Evolutionary conservation across 139 green algal genomes (phyloP).

Genomic region (Chlamydomonas sp.): DNA sequence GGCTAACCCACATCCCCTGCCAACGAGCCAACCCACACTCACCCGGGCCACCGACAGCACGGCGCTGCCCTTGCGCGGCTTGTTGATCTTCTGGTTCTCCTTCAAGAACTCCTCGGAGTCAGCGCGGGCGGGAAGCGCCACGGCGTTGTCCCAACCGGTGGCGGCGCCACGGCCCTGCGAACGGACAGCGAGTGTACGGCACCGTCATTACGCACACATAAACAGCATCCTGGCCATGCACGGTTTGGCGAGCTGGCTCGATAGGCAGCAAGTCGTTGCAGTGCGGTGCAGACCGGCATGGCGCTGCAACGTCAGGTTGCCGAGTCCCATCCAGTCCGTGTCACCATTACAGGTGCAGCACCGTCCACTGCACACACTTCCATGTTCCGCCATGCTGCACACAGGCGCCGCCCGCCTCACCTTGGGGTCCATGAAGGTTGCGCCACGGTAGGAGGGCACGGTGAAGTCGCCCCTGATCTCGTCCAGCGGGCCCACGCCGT

Average conservation of each 20-base stretch:
- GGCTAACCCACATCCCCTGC: neutral
- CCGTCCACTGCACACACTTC: too few relatives aligned
- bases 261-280: too few relatives aligned
- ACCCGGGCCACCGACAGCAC: conserved; percentile 95
- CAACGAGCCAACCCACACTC: too few relatives aligned
- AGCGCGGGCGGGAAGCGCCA: conserved; percentile 90
- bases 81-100: conserved; percentile 96
- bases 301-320: too few relatives aligned
- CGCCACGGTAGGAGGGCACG: conserved; percentile 98
- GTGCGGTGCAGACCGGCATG: too few relatives aligned
- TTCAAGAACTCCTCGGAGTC: conserved; percentile 92
- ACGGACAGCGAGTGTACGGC: too few relatives aligned
- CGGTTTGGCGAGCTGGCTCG: too few relatives aligned
- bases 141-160: conserved; percentile 96
- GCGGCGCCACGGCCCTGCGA: conserved; percentile 90
- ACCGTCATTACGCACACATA: neutral
- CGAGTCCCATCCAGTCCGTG: too few relatives aligned
- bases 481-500: conserved; percentile 87
- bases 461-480: conserved; percentile 96
- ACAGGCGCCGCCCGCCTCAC: neutral
- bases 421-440: conserved; percentile 99
- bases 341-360: neutral
- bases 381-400: too few relatives aligned
- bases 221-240: neutral
- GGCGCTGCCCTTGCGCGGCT: conserved; percentile 82